Base-by-base conservation (phyloP, 202 grass and related monocot genomes). In the Tripidium arundinaceum region DNA sequence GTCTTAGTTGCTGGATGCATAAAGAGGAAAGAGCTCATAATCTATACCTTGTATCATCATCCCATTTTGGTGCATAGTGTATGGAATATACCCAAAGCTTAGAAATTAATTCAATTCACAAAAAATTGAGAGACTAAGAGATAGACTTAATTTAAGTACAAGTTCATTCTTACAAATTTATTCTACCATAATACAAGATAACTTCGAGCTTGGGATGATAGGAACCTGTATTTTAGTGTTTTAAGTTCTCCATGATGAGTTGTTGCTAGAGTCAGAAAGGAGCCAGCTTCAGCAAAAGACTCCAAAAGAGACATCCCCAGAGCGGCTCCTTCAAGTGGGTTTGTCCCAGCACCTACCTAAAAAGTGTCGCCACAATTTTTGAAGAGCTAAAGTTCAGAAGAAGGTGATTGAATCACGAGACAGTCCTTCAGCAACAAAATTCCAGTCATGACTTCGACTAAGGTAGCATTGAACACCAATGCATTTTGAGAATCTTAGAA, bases 211-310 rank as follows among this genome's bases (percentile, higher is more conserved):
- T 86, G 72, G 36, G 86, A 58, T 78, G 64, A n/a, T 45, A 54
- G 19, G 72, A 82, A 94, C 91, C 91, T 94, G 81, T 94, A 94
- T 90, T 94, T 94, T 68, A 94, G 81, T 55, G 88, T 88, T 90
- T 94, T 94, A 40, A 94, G 91, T 72, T 94, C 88, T 82, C 91
- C 91, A 88, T 94, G 91, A 79, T 94, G 91, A 72, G 91, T 90
- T 76, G 88, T 90, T 60, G 83, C 91, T 81, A 94, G 79, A 65
- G 91, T 94, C 47, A 94, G 77, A 84, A 84, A 94, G 57, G 86
- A 94, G 57, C 85, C 83, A 78, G 73, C 70, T 84, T 88, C 86
- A 82, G 88, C 86, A 94, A 90, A 90, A 86, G 88, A 94, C 75
- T 91, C 91, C 81, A 94, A 88, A 86, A 94, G 81, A 74, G 91